These are phyloP conservation scores for Immersiella caudata DNA, from an alignment of 495 filamentous ascomycete species.

Conservation along the genomic window DNA sequence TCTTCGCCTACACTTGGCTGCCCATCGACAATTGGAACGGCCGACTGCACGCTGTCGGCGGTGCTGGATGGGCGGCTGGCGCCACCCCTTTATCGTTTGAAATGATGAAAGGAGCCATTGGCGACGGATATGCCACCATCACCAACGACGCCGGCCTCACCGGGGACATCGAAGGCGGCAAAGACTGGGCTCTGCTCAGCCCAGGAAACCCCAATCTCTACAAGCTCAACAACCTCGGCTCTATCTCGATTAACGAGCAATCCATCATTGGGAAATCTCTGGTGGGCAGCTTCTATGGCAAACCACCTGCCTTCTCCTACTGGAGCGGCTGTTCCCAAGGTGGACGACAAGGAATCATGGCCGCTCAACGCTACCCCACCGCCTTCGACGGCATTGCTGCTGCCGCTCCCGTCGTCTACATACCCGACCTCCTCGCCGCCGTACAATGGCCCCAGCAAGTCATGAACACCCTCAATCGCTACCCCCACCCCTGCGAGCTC, in stretches of 20 bases:
- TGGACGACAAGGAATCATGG: conserved; percentile 48
- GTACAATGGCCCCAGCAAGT: conserved; percentile 35
- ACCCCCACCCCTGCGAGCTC: conserved; percentile 39
- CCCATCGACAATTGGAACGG: conserved; percentile 47
- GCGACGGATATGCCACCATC: conserved; percentile 43
- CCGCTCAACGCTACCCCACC: conserved; percentile 47
- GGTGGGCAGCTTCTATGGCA: conserved; percentile 40
- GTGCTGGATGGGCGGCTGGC: conserved; percentile 47
- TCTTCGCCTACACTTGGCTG: conserved; percentile 43
- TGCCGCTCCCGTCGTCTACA: conserved; percentile 40
- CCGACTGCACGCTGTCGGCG: conserved; percentile 48
- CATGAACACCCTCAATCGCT: conserved; percentile 34
- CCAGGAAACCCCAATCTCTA: conserved; percentile 49
- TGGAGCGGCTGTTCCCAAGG: conserved; percentile 52
- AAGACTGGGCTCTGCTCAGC: conserved; percentile 44
- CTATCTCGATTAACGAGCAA: conserved; percentile 32
- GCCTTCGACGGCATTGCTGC: conserved; percentile 49
- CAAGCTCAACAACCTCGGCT: conserved; percentile 44
- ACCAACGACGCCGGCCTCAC: conserved; percentile 48
- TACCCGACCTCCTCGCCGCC: conserved; percentile 24
- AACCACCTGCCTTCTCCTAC: conserved; percentile 42
- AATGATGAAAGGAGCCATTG: conserved; percentile 35
- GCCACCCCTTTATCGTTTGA: conserved; percentile 16
- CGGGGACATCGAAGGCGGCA: not conserved
- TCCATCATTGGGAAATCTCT: conserved; percentile 41